Evolutionary conservation across 371 early-diverging fungal genomes (phyloP), one percentile per base, ranked within the genome.

Genomic region (Apophysomyces elegans): DNA sequence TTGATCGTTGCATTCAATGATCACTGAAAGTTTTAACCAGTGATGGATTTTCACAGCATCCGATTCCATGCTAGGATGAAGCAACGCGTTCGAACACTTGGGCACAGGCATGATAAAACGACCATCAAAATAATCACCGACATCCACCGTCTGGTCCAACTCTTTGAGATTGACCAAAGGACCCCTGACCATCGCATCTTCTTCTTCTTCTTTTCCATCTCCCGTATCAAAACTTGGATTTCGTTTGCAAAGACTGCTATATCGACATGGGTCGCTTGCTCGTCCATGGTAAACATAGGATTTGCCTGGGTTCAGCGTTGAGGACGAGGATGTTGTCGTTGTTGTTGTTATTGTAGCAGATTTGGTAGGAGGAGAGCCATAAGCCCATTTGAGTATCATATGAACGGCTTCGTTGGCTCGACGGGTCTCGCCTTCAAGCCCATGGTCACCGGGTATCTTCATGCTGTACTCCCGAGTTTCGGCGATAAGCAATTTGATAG

Each of bases 341-440:
- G 32, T 26, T 26, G 32, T 26, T 26, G 32, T 26, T 59, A 8
- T 70, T 68, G 59, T 63, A 58, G 54, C 68, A 66, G 5, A 60
- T 38, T 47, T 13, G n/a, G 7, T n/a, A 18, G 72, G 62, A 64
- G 72, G 59, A 64, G 66, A 76, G 16, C 74, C 72, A 59, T 76
- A 71, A 3, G 77, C 80, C 80, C 80, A 79, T 46, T 79, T 79
- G 11, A 79, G 44, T 7, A 76, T 54, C 68, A 77, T 70, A 1
- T 64, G 70, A 5, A 37, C 32, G 2, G 38, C 45, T 61, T 79
- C 80, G 1, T 36, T 63, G 5, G 16, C 4, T 5, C 37, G 59
- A 35, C 62, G 67, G 9, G 72, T 72, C 64, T 71, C 71, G 12
- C 36, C 41, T 8, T 54, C 37, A 41, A 65, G 50, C 5, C 56